Evolutionary conservation across 495 filamentous ascomycete genomes (phyloP).

Genomic region (Oleoguttula mirabilis): DNA sequence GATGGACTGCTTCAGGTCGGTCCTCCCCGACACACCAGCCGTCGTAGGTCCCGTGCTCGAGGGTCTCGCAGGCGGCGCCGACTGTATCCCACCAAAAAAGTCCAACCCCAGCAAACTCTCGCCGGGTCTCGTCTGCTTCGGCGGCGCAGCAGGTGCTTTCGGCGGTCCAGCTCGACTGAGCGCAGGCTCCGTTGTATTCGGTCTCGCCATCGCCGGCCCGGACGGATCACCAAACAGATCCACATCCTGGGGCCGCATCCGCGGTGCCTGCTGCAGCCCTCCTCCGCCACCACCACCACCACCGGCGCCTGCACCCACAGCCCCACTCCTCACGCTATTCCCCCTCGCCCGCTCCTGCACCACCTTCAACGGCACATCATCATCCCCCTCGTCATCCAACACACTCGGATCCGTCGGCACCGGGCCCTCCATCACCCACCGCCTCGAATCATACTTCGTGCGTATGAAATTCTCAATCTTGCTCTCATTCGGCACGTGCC

Average conservation of each 20-base stretch:
- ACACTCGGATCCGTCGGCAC: conserved; percentile 87
- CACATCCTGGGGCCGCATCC: conserved; percentile 26
- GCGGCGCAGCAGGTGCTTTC: conserved; percentile 49
- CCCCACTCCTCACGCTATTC: conserved; percentile 8
- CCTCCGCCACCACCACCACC: neutral
- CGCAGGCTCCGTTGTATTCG: conserved; percentile 54
- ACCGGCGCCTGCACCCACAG: neutral
- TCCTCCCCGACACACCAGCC: conserved; percentile 56
- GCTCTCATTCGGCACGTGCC: conserved; percentile 61
- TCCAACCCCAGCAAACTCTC: conserved; percentile 89
- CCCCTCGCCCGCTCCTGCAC: conserved; percentile 60
- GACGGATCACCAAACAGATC: conserved; percentile 53
- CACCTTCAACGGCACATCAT: conserved; percentile 69
- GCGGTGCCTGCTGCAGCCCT: neutral
- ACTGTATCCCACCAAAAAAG: conserved; percentile 65
- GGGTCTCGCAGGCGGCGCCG: conserved; percentile 54
- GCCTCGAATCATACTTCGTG: conserved; percentile 94
- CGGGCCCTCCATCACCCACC: conserved; percentile 94
- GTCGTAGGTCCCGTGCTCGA: conserved; percentile 49
- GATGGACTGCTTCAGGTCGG: conserved; percentile 94
- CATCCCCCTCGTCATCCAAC: conserved; percentile 46
- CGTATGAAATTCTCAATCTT: conserved; percentile 99
- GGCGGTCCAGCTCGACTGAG: conserved; percentile 42
- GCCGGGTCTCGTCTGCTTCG: conserved; percentile 54
- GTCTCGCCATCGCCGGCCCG: conserved; percentile 50